Evolutionary conservation across 1,284 basidiomycete genomes (phyloP), one percentile per base, ranked within the genome.

Genomic region (Mycosarcoma mackinlayi): DNA sequence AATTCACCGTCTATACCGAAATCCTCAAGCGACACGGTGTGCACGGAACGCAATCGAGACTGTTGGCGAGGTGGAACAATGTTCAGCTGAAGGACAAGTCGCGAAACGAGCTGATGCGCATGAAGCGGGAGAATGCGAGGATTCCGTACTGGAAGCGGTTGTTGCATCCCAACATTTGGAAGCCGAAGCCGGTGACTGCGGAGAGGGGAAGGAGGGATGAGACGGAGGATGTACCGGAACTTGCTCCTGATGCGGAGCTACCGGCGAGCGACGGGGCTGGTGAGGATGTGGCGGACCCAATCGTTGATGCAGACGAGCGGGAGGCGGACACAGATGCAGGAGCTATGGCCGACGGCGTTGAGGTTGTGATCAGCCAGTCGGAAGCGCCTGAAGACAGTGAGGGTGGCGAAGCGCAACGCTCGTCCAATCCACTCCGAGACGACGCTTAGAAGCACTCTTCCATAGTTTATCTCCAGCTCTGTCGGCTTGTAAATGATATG

Each of bases 21-120:
- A 53, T 77, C 14, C 56, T 77, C 13, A 35, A 58, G 30, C 44
- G 54, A 4, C 73, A 77, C 37, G 75, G 75, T 6, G 38, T 46
- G 3, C 13, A 41, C 6, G 75, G 75, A 14, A 59, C 46, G 14
- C 41, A 50, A 21, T 53, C 47, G 21, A 34, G 14, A 4, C 30
- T 38, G 31, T 37, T 78, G 51, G 59, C 52, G 9, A 28, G 58
- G 24, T 66, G 74, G 62, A 78, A 78, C 61, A 76, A 78, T 31
- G 68, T 78, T 38, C 76, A 78, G 55, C 45, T 78, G 44, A 76
- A 78, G 45, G 76, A 78, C 37, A 78, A 78, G 68, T 62, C 59
- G 23, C 35, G 74, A n/a, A 72, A 75, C 41, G 71, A 75, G 53
- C 40, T 77, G 35, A 48, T 63, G 6, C 42, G 73, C 40, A 73